Evolutionary conservation across 1,284 basidiomycete species (phyloP), one percentile per base, ranked within the genome.

Genomic region (Acaromyces ingoldii): DNA sequence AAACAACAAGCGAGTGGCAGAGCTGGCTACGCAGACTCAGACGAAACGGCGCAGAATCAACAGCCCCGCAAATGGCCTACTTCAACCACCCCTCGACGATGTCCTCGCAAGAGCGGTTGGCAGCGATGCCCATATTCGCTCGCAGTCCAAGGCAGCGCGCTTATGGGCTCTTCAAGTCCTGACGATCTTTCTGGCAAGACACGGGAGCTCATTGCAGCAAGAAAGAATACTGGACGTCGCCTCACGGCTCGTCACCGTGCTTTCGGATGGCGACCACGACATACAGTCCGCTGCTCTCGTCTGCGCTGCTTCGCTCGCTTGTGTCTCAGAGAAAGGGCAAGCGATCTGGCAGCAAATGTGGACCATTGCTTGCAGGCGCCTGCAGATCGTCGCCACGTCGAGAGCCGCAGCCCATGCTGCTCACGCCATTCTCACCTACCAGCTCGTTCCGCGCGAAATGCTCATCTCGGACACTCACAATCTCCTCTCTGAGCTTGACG

Each of bases 331-430:
- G 30, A 7, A 45, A n/a, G 30, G 42, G 29, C 56, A 62, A 22
- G 54, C 50, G 0, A 79, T 79, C 21, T 92, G 89, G 88, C 83
- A 86, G 58, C 77, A 82, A 6, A 78, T 90, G 21, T 96, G 89
- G 91, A 82, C 83, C 1, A 84, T 88, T 69, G 84, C 87, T 5
- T 82, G 88, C 57, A 84, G 89, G 26, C 85, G 87, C 38, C 79
- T 83, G 17, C 83, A 83, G 28, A 79, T 83, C 2, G 81, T 85
- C 11, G 1, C 45, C 6, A 24, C 36, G 0, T 36, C 46, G 9
- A 41, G 58, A 3, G 81, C 85, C 1, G 91, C 91, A 2, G 87
- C 86, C 52, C 88, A 92, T 65, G 76, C 83, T n/a, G 85, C 85
- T 0, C 78, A 82, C 55, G 75, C 78, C 4, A 77, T 87, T 22